Conservation (phyloP, 148 eudicot species). For the Talinum fruticosum region DNA sequence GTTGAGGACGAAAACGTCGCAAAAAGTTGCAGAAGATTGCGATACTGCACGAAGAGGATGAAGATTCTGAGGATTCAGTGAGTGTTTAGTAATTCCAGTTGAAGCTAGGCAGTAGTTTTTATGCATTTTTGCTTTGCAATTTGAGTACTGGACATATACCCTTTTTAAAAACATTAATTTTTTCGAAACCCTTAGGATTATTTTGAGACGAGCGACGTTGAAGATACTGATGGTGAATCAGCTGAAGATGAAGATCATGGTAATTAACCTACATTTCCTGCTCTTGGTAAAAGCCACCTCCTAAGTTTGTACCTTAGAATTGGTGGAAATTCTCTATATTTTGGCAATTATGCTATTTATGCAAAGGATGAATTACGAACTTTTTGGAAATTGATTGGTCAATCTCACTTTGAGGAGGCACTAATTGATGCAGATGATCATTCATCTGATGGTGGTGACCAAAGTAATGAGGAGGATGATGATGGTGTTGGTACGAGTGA, state of each 20-base stretch:
- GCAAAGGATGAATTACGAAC: not conserved
- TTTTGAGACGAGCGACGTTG: slow-evolving; percentile 11
- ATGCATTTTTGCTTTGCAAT: no score
- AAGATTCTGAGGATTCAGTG: slow-evolving; percentile 5
- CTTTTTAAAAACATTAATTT: no score
- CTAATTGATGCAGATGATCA: slow-evolving; percentile 24
- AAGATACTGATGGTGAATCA: slow-evolving; percentile 20
- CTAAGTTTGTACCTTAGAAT: not conserved
- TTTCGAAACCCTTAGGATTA: not conserved
- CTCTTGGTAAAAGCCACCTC: not conserved
- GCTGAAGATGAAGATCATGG: slow-evolving; percentile 53
- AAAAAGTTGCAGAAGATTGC: slow-evolving; percentile 16
- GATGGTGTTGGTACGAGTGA: slow-evolving; percentile 17
- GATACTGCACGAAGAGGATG: not conserved
- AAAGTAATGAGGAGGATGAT: slow-evolving; percentile 20
- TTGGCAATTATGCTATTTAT: not conserved
- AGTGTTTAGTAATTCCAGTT: no score
- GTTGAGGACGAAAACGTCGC: not conserved
- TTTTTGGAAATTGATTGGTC: not conserved
- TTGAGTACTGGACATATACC: no score
- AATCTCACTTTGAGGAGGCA: slow-evolving; percentile 2
- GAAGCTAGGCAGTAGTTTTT: no score
- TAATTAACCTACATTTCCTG: slow-evolving; percentile 25
- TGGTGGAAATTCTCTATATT: not conserved
- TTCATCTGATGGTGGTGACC: slow-evolving; percentile 23